Base-by-base conservation (phyloP, 805 yeast genomes). In the Ascoidea rubescens region DNA sequence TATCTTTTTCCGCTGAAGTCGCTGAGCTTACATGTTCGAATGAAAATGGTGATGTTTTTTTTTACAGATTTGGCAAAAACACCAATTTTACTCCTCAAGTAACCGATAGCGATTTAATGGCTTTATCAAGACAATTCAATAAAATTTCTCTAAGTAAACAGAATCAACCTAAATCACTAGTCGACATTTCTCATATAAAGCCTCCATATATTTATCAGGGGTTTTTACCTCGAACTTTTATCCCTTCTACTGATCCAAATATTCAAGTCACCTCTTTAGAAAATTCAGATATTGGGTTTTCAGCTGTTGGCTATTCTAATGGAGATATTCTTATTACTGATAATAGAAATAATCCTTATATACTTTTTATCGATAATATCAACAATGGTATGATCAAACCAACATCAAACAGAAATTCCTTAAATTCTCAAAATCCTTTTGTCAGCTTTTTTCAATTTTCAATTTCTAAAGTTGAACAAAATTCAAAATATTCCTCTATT, bases 301-400 rank as follows among this genome's bases (percentile, higher is more conserved):
- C 52, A 6, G 93, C 85, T 0, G 70, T 87, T 46, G 95, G 86
- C 0, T 88, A 84, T 63, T 75, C 74, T 48, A 74, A 81, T 12
- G 97, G 98, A n/a, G 73, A 79, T 43, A 55, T 91, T 16, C 66
- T 83, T 1, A 80, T 91, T 0, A 68, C 90, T 54, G 97, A 91
- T 66, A 71, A 86, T 52, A 73, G 96, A 54, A 86, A 86, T 70
- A 81, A 3, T 10, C 90, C 90, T 0, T 88, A 87, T 0, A 66
- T 82, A 5, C 82, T 85, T 31, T 70, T 68, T 54, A 71, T 74
- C 50, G 71, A 68, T 14, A 64, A 62, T 31, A 53, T 70, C 6
- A 56, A 55, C 10, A 58, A 60, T n/a, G 52, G 59, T 5, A 55
- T 14, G 4, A 68, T 69, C 5, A n/a, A 30, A 7, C 47, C 49